Evolutionary conservation across 1,284 basidiomycete species (phyloP).

Genomic region (Entoloma clypeatum): DNA sequence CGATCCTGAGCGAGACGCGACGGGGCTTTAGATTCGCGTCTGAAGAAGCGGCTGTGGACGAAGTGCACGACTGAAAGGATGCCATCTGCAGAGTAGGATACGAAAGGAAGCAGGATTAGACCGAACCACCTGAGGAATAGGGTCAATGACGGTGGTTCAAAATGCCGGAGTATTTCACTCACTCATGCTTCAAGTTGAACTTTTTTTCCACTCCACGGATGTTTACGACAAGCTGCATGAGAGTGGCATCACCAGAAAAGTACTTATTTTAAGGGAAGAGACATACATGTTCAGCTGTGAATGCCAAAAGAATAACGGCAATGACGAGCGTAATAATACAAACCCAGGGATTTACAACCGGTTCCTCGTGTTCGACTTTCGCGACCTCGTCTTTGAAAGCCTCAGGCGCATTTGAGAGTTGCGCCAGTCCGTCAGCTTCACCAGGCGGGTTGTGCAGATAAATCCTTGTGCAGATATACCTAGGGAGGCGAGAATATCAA

Average conservation of each 20-base stretch:
- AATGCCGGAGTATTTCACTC: constrained; percentile 16
- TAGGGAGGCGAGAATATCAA: constrained; percentile 20
- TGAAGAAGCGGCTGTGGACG: constrained; percentile 30
- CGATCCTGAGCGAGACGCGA: constrained; percentile 50
- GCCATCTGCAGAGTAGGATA: constrained; percentile 70
- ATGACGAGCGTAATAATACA: constrained; percentile 49
- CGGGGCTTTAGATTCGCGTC: constrained; percentile 32
- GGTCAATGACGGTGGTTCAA: not conserved
- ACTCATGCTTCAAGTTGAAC: constrained; percentile 46
- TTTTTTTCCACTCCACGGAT: constrained; percentile 48
- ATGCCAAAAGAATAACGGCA: constrained; percentile 54
- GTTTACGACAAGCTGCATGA: constrained; percentile 51
- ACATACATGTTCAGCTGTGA: constrained; percentile 64
- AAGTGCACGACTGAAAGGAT: constrained; percentile 51
- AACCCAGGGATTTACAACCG: constrained; percentile 57
- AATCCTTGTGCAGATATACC: constrained; percentile 62
- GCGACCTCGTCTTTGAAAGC: constrained; percentile 41
- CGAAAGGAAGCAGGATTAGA: constrained; percentile 60
- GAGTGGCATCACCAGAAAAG: not conserved
- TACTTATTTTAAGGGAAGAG: not conserved
- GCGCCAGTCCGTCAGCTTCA: constrained; percentile 43
- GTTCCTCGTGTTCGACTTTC: constrained; percentile 41
- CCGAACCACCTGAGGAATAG: constrained; percentile 57
- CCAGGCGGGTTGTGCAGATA: constrained; percentile 68
- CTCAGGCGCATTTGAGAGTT: constrained; percentile 42